Evolutionary conservation across 768 basidiomycete genomes (phyloP).

Genomic region (Hemileccinum impolitum): DNA sequence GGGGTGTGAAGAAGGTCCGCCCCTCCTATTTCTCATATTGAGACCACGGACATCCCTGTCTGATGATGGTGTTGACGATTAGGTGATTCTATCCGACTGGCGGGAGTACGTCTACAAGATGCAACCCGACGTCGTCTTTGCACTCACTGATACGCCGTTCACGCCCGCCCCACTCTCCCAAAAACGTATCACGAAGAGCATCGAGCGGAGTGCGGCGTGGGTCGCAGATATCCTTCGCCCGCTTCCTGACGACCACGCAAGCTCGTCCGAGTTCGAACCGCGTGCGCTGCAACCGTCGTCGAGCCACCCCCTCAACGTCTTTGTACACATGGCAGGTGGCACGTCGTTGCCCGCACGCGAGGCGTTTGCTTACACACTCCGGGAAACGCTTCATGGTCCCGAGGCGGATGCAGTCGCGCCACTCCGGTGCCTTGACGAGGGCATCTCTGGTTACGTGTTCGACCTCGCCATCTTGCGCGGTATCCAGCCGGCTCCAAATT

Average conservation of each 20-base stretch:
- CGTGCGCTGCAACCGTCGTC: not conserved
- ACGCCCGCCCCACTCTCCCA: slow-evolving; percentile 68
- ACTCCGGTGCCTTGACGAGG: slow-evolving; percentile 59
- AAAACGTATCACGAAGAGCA: slow-evolving; percentile 71
- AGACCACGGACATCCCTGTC: not conserved
- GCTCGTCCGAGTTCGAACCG: not conserved
- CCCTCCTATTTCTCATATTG: not conserved
- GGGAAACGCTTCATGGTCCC: slow-evolving; percentile 52
- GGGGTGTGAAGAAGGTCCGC: slow-evolving; percentile 70
- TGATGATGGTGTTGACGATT: not conserved
- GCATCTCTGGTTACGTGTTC: slow-evolving; percentile 65
- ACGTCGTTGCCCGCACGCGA: slow-evolving; percentile 52
- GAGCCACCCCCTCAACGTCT: slow-evolving; percentile 40
- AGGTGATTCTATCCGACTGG: slow-evolving; percentile 62
- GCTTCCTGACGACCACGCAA: slow-evolving; percentile 1
- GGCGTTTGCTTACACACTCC: slow-evolving; percentile 57
- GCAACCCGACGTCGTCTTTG: slow-evolving; percentile 67
- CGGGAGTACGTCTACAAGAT: slow-evolving; percentile 46
- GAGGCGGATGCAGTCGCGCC: slow-evolving; percentile 54
- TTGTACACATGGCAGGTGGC: slow-evolving; percentile 71
- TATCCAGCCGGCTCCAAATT: slow-evolving; percentile 17
- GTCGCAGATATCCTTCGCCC: slow-evolving; percentile 49
- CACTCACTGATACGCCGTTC: slow-evolving; percentile 68
- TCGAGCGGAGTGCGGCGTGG: slow-evolving; percentile 70
- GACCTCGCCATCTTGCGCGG: slow-evolving; percentile 54